Evolutionary conservation across 495 filamentous ascomycete genomes (phyloP).

Genomic region (Terfezia boudieri): DNA sequence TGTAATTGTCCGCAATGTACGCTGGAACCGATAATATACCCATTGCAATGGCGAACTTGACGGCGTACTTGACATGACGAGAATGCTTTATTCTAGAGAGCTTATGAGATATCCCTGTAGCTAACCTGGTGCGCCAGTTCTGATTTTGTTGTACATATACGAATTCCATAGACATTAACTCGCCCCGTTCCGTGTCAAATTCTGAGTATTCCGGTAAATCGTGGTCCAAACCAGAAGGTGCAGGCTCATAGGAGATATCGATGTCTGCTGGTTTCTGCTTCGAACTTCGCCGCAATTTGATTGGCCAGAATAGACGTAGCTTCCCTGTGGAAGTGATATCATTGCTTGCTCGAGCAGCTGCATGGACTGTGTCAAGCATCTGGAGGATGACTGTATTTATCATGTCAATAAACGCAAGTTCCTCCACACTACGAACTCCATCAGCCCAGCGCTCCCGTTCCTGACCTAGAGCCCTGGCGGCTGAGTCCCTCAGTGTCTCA

Average conservation of each 20-base stretch:
- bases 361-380: slow-evolving; percentile 9
- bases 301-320: slow-evolving; percentile 8
- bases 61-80: slow-evolving; percentile 15
- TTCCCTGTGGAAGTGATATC: slow-evolving; percentile 9
- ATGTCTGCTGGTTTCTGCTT: too few species aligned
- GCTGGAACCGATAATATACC: slow-evolving; percentile 14
- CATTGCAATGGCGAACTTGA: slow-evolving; percentile 17
- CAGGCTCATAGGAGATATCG: too few species aligned
- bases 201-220: too few species aligned
- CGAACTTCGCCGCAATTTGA: background rate
- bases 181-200: too few species aligned
- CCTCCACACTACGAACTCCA: slow-evolving; percentile 1
- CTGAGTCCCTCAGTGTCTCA: background rate
- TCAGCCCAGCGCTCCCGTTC: background rate
- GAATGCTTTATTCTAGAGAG: slow-evolving; percentile 10
- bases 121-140: background rate
- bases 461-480: background rate
- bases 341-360: slow-evolving; percentile 6
- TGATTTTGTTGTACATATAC: background rate
- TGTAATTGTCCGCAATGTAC: slow-evolving; percentile 10
- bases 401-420: slow-evolving; percentile 15
- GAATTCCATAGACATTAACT: too few species aligned
- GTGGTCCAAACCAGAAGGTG: too few species aligned
- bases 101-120: slow-evolving; percentile 7
- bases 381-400: slow-evolving; percentile 15